Conservation (phyloP, 495 filamentous ascomycete genomes). For the Tuber melanosporum region DNA sequence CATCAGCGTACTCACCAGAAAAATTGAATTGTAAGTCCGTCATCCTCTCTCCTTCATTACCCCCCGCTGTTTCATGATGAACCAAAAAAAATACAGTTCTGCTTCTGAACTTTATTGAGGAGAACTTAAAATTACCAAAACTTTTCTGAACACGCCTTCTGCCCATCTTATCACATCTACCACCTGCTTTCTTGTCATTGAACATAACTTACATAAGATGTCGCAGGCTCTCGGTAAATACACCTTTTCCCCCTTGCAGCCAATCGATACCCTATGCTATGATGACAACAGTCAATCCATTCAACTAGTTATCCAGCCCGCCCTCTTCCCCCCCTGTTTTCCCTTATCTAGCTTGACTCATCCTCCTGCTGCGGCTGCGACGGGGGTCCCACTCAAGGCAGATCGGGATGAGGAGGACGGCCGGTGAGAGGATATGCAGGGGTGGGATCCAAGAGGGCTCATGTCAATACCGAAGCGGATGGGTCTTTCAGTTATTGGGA, state of each 20-base stretch:
- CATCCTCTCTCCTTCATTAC: not conserved
- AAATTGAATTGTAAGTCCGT: not conserved
- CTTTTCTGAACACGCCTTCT: not conserved
- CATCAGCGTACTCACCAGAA: not conserved
- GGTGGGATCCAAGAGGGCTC: not conserved
- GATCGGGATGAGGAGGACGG: not conserved
- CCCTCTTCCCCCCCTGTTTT: not conserved
- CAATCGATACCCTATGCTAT: not conserved
- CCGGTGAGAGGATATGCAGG: not conserved
- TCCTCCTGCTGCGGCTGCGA: not conserved
- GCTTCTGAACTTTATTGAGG: conserved; percentile 3
- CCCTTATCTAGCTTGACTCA: not conserved
- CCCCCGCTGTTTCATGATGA: not conserved
- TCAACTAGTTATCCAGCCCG: conserved; percentile 1
- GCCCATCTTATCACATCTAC: not conserved
- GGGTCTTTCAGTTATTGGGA: not conserved
- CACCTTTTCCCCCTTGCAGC: not conserved
- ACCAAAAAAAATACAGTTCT: not conserved
- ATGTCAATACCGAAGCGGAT: not conserved
- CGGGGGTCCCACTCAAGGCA: not conserved
- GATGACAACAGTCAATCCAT: conserved; percentile 6
- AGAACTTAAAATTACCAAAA: conserved; percentile 3
- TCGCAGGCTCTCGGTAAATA: not conserved
- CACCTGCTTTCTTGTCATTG: not conserved
- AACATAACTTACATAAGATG: not conserved